phyloP scores from a whole-genome alignment of 2,329 filamentous ascomycete genomes.

The Pseudogymnoascus sp. region DNA sequence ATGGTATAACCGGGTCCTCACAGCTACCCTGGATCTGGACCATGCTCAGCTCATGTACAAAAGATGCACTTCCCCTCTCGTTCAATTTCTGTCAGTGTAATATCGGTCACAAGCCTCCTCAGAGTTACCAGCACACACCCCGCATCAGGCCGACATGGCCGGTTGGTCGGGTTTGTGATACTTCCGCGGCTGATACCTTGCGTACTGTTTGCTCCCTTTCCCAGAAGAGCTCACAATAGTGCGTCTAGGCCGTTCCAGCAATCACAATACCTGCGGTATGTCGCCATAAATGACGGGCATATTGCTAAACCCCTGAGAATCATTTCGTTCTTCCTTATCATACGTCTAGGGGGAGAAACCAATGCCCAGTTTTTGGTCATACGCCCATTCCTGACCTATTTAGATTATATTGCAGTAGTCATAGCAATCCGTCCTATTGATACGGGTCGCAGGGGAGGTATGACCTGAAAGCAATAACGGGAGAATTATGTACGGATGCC shows the following conservation, averaged over 20 bases:
- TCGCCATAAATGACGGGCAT: not conserved
- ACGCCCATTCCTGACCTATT: not conserved
- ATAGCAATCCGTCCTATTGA: not conserved
- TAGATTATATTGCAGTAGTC: not conserved
- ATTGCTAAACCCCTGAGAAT: not conserved
- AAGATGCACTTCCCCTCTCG: not conserved
- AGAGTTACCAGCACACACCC: not conserved
- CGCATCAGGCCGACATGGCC: not conserved
- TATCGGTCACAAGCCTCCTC: not conserved
- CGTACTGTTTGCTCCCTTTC: not conserved
- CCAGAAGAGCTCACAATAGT: not conserved
- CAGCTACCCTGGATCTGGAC: not conserved
- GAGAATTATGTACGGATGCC: not conserved
- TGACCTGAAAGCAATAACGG: not conserved
- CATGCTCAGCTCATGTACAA: slow-evolving; percentile 2
- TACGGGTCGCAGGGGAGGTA: not conserved
- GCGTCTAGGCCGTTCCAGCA: not conserved
- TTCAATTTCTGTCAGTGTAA: not conserved
- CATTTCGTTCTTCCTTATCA: not conserved
- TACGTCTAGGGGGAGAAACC: not conserved
- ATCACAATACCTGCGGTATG: not conserved
- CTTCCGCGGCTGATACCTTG: not conserved
- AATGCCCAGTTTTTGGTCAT: not conserved
- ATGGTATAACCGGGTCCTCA: not conserved
- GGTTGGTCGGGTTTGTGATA: not conserved